These are phyloP conservation scores for Berkeleyomyces rouxiae DNA, from an alignment of 2,329 filamentous ascomycete species.

Conservation along the genomic window DNA sequence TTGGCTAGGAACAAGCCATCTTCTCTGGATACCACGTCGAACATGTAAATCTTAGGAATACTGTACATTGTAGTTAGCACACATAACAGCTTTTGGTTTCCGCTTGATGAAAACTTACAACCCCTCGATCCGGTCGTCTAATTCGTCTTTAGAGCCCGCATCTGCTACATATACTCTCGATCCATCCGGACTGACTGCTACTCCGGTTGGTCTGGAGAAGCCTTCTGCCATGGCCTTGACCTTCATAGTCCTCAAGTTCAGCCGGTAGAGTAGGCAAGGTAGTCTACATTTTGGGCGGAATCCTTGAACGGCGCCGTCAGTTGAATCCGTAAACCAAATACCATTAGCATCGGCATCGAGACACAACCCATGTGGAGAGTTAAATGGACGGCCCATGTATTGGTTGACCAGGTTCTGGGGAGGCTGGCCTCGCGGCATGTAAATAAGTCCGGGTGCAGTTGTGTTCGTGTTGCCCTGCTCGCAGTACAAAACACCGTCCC, in stretches of 20 bases:
- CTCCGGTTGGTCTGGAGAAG: slow-evolving; percentile 30
- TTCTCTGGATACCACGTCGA: slow-evolving; percentile 19
- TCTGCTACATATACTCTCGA: slow-evolving; percentile 30
- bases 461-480: slow-evolving; percentile 22
- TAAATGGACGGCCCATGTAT: slow-evolving; percentile 30
- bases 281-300: slow-evolving; percentile 28
- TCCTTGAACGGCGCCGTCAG: slow-evolving; percentile 31
- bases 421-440: slow-evolving; percentile 20
- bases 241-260: slow-evolving; percentile 23
- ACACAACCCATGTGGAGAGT: slow-evolving; percentile 33
- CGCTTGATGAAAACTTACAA: background rate
- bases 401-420: slow-evolving; percentile 23
- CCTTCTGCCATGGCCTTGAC: slow-evolving; percentile 30
- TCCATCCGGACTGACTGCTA: slow-evolving; percentile 30
- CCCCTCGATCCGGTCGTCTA: background rate
- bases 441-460: slow-evolving; percentile 18
- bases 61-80: background rate
- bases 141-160: slow-evolving; percentile 17
- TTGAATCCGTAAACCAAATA: slow-evolving; percentile 35
- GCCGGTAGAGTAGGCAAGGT: slow-evolving; percentile 33
- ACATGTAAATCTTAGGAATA: slow-evolving; percentile 21
- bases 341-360: slow-evolving; percentile 24
- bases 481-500: slow-evolving; percentile 26
- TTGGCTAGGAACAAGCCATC: slow-evolving; percentile 28
- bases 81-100: background rate